Base-by-base conservation (phyloP, 805 yeast species). In the Candida pseudoglaebosa region DNA sequence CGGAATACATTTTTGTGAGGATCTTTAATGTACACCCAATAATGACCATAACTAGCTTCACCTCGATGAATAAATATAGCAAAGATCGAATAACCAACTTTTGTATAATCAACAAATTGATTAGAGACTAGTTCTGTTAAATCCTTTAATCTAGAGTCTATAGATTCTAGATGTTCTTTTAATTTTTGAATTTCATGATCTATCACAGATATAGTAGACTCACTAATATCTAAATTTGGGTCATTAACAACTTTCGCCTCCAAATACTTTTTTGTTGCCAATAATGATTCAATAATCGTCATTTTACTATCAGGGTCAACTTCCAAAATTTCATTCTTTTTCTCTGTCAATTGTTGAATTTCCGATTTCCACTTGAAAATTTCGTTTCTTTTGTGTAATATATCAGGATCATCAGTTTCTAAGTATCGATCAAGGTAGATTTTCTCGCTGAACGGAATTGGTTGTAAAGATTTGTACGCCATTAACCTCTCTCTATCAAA, bases 61-160 rank as follows among this genome's bases (percentile, higher is more conserved):
- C 99, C 99, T 36, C 96, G 70, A 59, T 93, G 99, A 34, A 93
- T 88, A 55, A 93, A 93, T 5, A 91, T 81, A 0, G 98, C 95
- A 65, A 90, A 91, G 9, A 93, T 71, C 0, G 85, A 73, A 60
- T 91, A 93, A 0, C 90, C 95, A 20, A 82, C 72, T 35, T 71
- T 62, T 36, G 71, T 74, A 61, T 84, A 76, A 5, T 69, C 67
- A 14, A 70, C 68, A 55, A 85, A 93, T 48, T 84, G 93, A 21
- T 59, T 60, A 15, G 75, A 65, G 6, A 88, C 75, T 34, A 65
- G 65, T 1, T 47, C 45, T 38, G 77, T 77, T 24, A 89, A 59
- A 0, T 55, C 57, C 1, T 47, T 57, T 14, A 82, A 63, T 36
- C 67, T 58, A 0, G 55, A 51, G 40, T 73, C 72, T 20, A 81